Percentiles rank a stretch among this genome's conserved stretches.
phyloP scores from a whole-genome alignment of 148 eudicot genomes.

The Fagopyrum esculentum region DNA sequence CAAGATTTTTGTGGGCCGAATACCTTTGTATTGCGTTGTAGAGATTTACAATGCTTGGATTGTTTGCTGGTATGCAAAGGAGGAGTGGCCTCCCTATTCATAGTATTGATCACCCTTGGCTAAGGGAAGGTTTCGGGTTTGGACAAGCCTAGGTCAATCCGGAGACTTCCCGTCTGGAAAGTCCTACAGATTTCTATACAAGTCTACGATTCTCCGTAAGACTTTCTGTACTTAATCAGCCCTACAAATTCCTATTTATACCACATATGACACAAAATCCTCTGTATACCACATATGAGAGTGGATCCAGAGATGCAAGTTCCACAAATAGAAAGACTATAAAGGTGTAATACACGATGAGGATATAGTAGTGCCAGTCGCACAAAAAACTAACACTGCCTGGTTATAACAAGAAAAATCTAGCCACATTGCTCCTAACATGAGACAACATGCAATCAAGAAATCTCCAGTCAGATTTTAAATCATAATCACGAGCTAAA shows the following conservation, averaged over 20 bases:
- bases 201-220: no score
- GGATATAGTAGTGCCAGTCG: background rate
- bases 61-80: no score
- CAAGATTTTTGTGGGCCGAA: no score
- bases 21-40: no score
- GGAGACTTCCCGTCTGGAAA: no score
- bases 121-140: no score
- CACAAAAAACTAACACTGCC: background rate
- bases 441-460: background rate
- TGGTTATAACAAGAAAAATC: background rate
- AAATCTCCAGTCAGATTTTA: background rate
- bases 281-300: background rate
- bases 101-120: no score
- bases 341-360: background rate
- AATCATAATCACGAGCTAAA: background rate
- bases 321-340: background rate
- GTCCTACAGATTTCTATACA: no score
- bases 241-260: background rate
- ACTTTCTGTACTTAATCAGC: background rate
- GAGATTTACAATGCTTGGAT: no score
- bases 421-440: background rate
- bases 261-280: background rate
- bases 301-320: background rate
- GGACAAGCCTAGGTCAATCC: no score
- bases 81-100: no score